Base-by-base conservation (phyloP, 331 rosid genomes). In the Rhamnella rubrinervis region DNA sequence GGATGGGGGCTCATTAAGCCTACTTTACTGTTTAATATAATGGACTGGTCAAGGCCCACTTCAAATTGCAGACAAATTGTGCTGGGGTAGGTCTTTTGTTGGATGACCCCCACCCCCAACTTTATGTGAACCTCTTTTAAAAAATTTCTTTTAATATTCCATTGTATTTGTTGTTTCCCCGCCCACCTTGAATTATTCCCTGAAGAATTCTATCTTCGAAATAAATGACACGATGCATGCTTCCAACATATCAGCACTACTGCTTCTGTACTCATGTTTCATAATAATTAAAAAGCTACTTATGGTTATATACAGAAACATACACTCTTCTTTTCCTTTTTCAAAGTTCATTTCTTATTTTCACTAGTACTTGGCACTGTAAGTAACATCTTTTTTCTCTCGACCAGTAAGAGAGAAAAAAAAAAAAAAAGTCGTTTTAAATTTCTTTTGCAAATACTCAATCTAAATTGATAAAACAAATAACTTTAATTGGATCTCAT, bases 11-110 rank as follows among this genome's bases (percentile, higher is more conserved):
- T 15, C 49, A 44, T 9, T 11, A 12, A 4, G 49, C 49, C 49
- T 31, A 31, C 5, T 31, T 3, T 31, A 31, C 49, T 44, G 14
- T 14, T 1, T 16, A 11, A 11, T 14, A 2, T 44, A 31, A 31
- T 31, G 35, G 31, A 26, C 31, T 1, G 31, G 35, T 44, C 49
- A 44, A 66, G 70, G 59, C 78, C 72, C 75, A 61, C 72, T 31
- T 28, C 14, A 6, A 2, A 11, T n/a, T 14, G 17, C 11, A 4
- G 9, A 1, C 23, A 53, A 35, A 44, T 20, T 55, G 28, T 14
- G 63, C 59, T 55, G 75, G 39, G 62, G 59, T 59, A 52, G 61
- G 64, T 68, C 79, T 73, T 35, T 39, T 55, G 67, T 66, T 59
- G 25, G 47, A 58, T 40, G 49, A 65, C 20, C 55, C 82, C 84